These are phyloP conservation scores for Litsea cubeba DNA, from an alignment of 164 flowering plant genomes.

Conservation along the genomic window DNA sequence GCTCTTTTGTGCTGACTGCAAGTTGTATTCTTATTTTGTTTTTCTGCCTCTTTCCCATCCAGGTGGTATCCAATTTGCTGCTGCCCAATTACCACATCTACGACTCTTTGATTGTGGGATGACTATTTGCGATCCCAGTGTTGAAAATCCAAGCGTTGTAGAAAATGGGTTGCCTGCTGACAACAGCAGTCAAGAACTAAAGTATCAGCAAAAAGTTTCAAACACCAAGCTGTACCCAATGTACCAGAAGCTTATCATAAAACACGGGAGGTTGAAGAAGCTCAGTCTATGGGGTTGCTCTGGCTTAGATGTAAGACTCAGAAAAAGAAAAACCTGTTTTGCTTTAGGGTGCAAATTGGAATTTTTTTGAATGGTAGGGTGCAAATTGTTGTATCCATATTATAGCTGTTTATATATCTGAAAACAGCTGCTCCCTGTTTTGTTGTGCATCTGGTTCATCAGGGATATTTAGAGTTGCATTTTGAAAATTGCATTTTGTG, in stretches of 20 bases:
- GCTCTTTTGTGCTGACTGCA: neutral
- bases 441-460: too few relatives aligned
- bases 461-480: neutral
- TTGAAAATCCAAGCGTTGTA: constrained; percentile 23
- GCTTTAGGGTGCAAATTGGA: neutral
- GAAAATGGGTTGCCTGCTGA: constrained; percentile 11
- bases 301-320: constrained; percentile 78
- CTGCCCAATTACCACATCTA: constrained; percentile 86
- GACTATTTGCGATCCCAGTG: constrained; percentile 67
- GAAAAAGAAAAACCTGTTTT: too few relatives aligned
- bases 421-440: neutral
- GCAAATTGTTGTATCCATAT: neutral
- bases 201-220: constrained; percentile 20
- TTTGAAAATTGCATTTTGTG: neutral
- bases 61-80: constrained; percentile 98
- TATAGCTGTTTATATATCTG: neutral
- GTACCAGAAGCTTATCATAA: constrained; percentile 83
- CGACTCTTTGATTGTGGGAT: constrained; percentile 97
- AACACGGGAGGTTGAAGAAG: constrained; percentile 73
- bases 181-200: constrained; percentile 20
- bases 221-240: constrained; percentile 46
- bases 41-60: constrained; percentile 7
- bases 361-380: neutral
- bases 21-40: neutral
- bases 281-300: constrained; percentile 99